Base-by-base conservation (phyloP, 2,329 filamentous ascomycete species). In the Sporothrix schenckii region DNA sequence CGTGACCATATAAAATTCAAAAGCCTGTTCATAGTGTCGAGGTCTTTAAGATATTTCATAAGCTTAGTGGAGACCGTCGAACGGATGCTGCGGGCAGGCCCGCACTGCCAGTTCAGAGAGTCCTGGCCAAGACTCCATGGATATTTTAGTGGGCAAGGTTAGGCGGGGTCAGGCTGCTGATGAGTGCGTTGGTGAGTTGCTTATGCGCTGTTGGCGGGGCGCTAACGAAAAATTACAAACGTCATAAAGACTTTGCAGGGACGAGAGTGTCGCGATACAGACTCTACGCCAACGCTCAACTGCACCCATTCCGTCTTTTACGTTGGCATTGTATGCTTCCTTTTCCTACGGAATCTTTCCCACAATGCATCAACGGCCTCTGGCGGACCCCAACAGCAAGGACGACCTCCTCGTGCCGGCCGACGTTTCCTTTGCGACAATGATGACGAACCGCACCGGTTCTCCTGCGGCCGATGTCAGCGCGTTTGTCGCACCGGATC, bases 321-420 rank as follows among this genome's bases (percentile, higher is more conserved):
- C 30, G 3, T 13, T 30, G 13, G 7, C 41, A 24, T 49, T n/a
- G 11, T 7, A 13, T 44, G 30, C 44, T 14, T 10, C 65, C 7
- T 58, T 39, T 47, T 47, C 34, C 6, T 44, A 10, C 34, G 4
- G 2, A 10, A 41, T 5, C 39, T 19, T 9, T n/a, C 24, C n/a
- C 39, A 67, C 52, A 21, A 75, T 75, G 74, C 74, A 74, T 68
- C 73, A 74, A 41, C 72, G 73, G 5, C 72, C 70, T 19, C 72
- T 72, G 11, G 69, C 66, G 3, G 70, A 73, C 50, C 67, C 68
- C 9, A 30, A 61, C 49, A 66, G 69, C 69, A 70, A 68, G 60
- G 70, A 74, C 69, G 72, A 72, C 54, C 53, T 72, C 9, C 24
- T 66, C 21, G 47, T 27, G 49, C 50, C 70, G 54, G 27, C 56